Conservation (phyloP, 139 green algal genomes). For the Closterium sp. region DNA sequence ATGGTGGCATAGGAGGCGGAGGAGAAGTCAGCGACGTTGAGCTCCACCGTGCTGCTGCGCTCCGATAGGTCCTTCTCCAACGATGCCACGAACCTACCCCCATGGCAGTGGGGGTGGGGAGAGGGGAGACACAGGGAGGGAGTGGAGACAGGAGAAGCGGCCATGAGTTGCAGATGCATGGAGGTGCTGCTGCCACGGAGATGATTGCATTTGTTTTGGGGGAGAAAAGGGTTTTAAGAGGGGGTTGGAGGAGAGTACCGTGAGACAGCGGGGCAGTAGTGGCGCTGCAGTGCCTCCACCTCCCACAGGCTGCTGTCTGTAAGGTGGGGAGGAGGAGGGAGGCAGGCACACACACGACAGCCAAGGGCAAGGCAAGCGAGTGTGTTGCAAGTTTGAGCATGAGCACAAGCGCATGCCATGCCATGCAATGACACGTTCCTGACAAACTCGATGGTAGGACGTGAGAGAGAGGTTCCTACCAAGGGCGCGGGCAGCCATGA, state of each 20-base stretch:
- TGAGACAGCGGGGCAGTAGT: constrained; percentile 79
- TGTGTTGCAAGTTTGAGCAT: not conserved
- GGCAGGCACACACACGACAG: not conserved
- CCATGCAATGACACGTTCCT: not conserved
- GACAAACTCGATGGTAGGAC: no score
- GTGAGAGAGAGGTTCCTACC: not conserved
- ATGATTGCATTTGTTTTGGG: not conserved
- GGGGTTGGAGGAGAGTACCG: constrained; percentile 4
- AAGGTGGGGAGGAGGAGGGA: not conserved
- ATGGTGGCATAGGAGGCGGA: constrained; percentile 67
- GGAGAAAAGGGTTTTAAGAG: not conserved
- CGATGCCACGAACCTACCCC: constrained; percentile 57
- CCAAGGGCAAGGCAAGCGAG: not conserved
- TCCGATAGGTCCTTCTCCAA: constrained; percentile 85
- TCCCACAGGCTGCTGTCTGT: constrained; percentile 93
- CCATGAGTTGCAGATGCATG: not conserved
- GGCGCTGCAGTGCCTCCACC: constrained; percentile 72
- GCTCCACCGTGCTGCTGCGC: constrained; percentile 73
- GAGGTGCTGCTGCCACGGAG: not conserved
- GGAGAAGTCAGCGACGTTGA: constrained; percentile 66
- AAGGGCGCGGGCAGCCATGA: not conserved
- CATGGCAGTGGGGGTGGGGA: not conserved
- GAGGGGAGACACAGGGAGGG: not conserved
- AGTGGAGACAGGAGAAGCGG: not conserved
- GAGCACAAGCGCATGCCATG: not conserved